Conservation (phyloP, 768 basidiomycete genomes). For the Pisolithus orientalis region DNA sequence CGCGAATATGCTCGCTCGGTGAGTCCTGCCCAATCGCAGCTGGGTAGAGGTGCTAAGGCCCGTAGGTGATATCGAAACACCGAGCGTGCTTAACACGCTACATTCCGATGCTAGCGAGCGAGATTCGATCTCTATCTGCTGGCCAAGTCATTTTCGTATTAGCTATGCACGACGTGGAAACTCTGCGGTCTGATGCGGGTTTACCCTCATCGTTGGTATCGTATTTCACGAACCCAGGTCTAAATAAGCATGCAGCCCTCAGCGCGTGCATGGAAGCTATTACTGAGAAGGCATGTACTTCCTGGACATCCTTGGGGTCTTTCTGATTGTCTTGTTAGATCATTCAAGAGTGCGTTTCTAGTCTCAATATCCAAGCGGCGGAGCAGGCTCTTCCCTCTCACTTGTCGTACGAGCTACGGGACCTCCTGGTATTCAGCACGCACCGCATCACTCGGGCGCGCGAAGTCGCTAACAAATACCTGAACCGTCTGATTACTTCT, state of each 20-base stretch:
- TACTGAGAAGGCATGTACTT: constrained; percentile 63
- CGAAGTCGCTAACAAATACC: constrained; percentile 74
- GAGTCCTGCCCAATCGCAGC: constrained; percentile 14
- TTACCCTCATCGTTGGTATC: constrained; percentile 74
- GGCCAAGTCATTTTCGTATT: constrained; percentile 84
- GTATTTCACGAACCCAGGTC: constrained; percentile 83
- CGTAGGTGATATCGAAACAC: constrained; percentile 66
- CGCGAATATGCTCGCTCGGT: constrained; percentile 80
- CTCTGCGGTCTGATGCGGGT: constrained; percentile 75
- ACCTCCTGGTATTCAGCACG: constrained; percentile 71
- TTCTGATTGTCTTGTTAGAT: constrained; percentile 44
- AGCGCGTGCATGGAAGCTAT: constrained; percentile 79
- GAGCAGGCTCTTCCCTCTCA: constrained; percentile 69
- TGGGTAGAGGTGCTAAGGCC: constrained; percentile 3
- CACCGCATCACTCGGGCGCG: constrained; percentile 80
- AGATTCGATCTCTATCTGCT: constrained; percentile 68
- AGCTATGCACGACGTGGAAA: constrained; percentile 83
- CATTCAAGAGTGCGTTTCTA: constrained; percentile 65
- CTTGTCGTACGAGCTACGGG: constrained; percentile 67
- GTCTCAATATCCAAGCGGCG: constrained; percentile 67
- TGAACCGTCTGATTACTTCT: constrained; percentile 79
- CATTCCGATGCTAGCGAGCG: constrained; percentile 58
- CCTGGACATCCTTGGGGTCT: neutral
- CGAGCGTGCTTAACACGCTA: constrained; percentile 56
- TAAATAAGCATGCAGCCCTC: constrained; percentile 67